phyloP scores from a whole-genome alignment of 2,329 filamentous ascomycete species.

The Phialophora tarda region DNA sequence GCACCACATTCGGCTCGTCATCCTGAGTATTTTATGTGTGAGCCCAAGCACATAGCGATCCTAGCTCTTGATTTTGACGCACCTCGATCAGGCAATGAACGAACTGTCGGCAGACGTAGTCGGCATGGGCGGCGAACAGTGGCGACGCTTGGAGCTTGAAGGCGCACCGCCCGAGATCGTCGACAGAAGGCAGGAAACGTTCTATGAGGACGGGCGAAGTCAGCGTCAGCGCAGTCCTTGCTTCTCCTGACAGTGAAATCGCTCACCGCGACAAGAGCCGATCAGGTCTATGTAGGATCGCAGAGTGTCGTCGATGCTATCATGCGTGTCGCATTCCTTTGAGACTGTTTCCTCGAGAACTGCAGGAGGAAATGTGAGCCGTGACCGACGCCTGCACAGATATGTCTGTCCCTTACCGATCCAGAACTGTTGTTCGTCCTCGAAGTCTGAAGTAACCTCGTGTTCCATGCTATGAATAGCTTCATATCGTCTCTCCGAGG shows the following conservation, averaged over 20 bases:
- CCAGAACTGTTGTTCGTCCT: slow-evolving; percentile 89
- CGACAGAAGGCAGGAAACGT: slow-evolving; percentile 66
- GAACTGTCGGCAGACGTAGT: slow-evolving; percentile 91
- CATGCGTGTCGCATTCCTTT: slow-evolving; percentile 63
- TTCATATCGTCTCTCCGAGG: slow-evolving; percentile 46
- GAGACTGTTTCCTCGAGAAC: slow-evolving; percentile 71
- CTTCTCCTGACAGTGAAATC: slow-evolving; percentile 15
- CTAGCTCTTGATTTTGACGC: slow-evolving; percentile 33
- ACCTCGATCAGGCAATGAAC: slow-evolving; percentile 83
- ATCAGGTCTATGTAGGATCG: slow-evolving; percentile 83
- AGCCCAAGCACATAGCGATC: slow-evolving; percentile 9
- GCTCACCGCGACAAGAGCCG: slow-evolving; percentile 69
- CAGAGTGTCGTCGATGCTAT: slow-evolving; percentile 80
- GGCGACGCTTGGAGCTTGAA: slow-evolving; percentile 76
- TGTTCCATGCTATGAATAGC: slow-evolving; percentile 65
- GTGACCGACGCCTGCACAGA: not conserved
- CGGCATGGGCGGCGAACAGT: slow-evolving; percentile 74
- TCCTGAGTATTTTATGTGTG: slow-evolving; percentile 63
- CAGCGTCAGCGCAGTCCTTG: slow-evolving; percentile 21
- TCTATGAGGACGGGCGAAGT: slow-evolving; percentile 18
- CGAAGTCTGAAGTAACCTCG: slow-evolving; percentile 66
- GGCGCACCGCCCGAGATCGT: slow-evolving; percentile 80
- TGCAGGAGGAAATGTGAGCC: slow-evolving; percentile 44
- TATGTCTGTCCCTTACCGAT: slow-evolving; percentile 64
- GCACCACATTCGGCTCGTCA: slow-evolving; percentile 78